Evolutionary conservation across 208 protist species (phyloP).

Genomic region (Trypanosoma avium): DNA sequence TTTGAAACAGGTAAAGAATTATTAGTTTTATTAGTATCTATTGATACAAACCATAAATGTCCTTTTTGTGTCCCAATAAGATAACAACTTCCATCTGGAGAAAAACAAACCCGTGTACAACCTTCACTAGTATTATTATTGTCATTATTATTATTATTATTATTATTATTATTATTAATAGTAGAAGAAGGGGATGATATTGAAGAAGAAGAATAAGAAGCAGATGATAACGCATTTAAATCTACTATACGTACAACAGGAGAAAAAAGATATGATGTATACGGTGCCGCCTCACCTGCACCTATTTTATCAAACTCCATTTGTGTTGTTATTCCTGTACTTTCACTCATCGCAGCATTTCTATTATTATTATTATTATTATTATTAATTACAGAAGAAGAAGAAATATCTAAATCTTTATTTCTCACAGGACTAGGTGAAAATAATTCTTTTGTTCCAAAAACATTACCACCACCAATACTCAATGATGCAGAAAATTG

Average conservation of each 20-base stretch:
- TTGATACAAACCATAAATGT: constrained; percentile 42
- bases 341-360: too few relatives aligned
- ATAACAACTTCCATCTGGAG: constrained; percentile 41
- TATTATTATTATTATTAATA: neutral
- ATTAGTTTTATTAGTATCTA: neutral
- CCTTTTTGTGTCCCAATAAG: constrained; percentile 49
- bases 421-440: neutral
- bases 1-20: neutral
- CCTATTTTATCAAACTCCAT: constrained; percentile 20
- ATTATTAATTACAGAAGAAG: too few relatives aligned
- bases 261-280: constrained; percentile 59
- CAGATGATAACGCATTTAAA: constrained; percentile 20
- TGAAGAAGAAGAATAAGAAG: too few relatives aligned
- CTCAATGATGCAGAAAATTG: neutral
- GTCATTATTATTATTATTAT: neutral
- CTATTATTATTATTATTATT: too few relatives aligned
- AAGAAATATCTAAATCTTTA: too few relatives aligned
- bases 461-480: neutral
- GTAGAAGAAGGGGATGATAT: neutral
- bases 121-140: constrained; percentile 6
- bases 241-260: constrained; percentile 40
- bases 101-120: constrained; percentile 49
- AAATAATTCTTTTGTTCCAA: neutral
- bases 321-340: neutral
- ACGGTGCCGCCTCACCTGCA: constrained; percentile 16